These are phyloP conservation scores for Phoenix roebelenii DNA, from an alignment of 176 grass and related monocot species.

Conservation along the genomic window DNA sequence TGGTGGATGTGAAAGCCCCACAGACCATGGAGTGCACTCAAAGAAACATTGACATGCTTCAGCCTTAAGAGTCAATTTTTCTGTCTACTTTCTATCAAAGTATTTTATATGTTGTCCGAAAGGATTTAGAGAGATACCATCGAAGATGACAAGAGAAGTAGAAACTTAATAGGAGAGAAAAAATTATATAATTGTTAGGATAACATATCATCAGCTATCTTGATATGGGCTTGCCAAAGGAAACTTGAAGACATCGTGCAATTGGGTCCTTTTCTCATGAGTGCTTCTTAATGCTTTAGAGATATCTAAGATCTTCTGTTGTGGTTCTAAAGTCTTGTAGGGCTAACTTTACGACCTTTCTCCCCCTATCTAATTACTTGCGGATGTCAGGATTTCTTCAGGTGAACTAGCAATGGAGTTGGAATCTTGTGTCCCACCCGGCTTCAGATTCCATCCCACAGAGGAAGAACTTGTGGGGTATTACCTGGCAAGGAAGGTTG, in stretches of 20 bases:
- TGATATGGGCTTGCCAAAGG: constrained; percentile 3
- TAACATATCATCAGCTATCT: too few species aligned
- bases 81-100: constrained; percentile 8
- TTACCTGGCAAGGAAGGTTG: constrained; percentile 65
- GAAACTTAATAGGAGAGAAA: constrained; percentile 4
- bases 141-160: not conserved
- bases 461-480: constrained; percentile 92
- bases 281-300: constrained; percentile 17
- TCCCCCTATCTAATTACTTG: constrained; percentile 9
- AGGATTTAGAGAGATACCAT: not conserved
- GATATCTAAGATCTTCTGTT: constrained; percentile 27
- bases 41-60: constrained; percentile 59
- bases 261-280: constrained; percentile 20
- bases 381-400: constrained; percentile 13
- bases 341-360: constrained; percentile 10
- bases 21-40: constrained; percentile 86
- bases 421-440: constrained; percentile 54
- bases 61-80: constrained; percentile 24
- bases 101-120: not conserved
- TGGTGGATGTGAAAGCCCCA: constrained; percentile 32
- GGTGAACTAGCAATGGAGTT: constrained; percentile 23
- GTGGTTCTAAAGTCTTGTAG: constrained; percentile 34
- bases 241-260: constrained; percentile 15
- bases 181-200: too few species aligned
- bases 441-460: constrained; percentile 86